phyloP scores from a whole-genome alignment of 192 early-diverging fungal species.

The Oehlia diaphana region DNA sequence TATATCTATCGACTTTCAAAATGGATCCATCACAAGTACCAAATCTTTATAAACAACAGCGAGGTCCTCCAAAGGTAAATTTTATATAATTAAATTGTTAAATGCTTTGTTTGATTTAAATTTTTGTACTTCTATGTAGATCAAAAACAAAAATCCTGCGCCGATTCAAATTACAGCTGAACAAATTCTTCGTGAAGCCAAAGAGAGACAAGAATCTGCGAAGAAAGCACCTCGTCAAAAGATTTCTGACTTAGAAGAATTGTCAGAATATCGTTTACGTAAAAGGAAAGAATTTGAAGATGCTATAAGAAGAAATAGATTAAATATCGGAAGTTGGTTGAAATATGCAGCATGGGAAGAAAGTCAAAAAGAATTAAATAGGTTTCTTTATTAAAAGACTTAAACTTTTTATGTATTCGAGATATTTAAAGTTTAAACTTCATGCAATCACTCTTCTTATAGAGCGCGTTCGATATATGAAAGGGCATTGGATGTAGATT shows the following conservation, averaged over 20 bases:
- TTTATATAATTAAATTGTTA: not conserved
- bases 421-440: not conserved
- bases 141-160: conserved; percentile 99
- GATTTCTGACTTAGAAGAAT: conserved; percentile 91
- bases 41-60: conserved; percentile 31
- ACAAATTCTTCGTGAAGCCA: conserved; percentile 95
- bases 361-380: conserved; percentile 78
- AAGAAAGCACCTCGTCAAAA: conserved; percentile 76
- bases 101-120: not conserved
- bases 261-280: conserved; percentile 84
- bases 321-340: conserved; percentile 87
- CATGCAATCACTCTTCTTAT: not conserved
- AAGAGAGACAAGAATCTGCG: conserved; percentile 72
- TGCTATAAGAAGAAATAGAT: conserved; percentile 79
- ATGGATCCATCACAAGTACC: conserved; percentile 31
- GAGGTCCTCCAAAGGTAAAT: conserved; percentile 28
- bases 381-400: conserved; percentile 41
- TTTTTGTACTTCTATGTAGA: conserved; percentile 40
- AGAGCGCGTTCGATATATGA: conserved; percentile 88
- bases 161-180: conserved; percentile 98
- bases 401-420: not conserved
- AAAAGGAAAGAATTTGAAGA: conserved; percentile 97
- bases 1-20: not conserved
- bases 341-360: conserved; percentile 98
- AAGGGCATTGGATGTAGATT: conserved; percentile 89